Evolutionary conservation across 345 rosid species (phyloP), one percentile per base, ranked within the genome.

Genomic region (Raphanus sativus): DNA sequence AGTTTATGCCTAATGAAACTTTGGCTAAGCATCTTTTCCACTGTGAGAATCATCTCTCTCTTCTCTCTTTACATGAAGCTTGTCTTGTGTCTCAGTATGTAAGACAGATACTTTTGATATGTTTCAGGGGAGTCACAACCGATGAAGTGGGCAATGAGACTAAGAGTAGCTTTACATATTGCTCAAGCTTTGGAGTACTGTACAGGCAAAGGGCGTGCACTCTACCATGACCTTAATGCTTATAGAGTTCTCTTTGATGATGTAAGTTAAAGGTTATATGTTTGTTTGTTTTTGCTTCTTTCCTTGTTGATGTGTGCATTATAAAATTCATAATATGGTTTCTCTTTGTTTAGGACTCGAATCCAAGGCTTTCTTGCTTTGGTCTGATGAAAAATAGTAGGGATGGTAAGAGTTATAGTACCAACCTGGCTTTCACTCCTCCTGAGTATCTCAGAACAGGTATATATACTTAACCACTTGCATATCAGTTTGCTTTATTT

Each of bases 361-460:
- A 55, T 55, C 28, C 61, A 55, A 55, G 28, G 61, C 28, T 21
- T 55, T 55, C 61, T 8, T 55, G 58, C 58, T 55, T 55, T 55
- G 28, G 61, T 55, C 28, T 55, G 28, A 21, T 55, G 61, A 55
- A 55, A 52, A 55, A 55, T 1, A 21, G 61, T 21, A 55, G 61
- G 21, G 61, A 55, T 55, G 61, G 61, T 6, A 55, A 55, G 61
- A 55, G 61, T 55, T 55, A 55, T 55, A 55, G 61, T 55, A 55
- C 61, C 12, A 54, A 54, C 75, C 75, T 92, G 29, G 99, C 96
- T 28, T 92, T 95, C 77, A 92, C 99, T 75, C 99, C 99, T 69
- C 99, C 97, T 0, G 99, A 95, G 85, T 95, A 92, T 83, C 75
- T 95, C 84, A 87, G 94, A 80, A 92, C 98, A 71, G 98, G 98